A percentile compares a stretch with the other conserved stretches of the same genome.
phyloP scores from a whole-genome alignment of 768 basidiomycete species.

The Amanita pseudoporphyria region DNA sequence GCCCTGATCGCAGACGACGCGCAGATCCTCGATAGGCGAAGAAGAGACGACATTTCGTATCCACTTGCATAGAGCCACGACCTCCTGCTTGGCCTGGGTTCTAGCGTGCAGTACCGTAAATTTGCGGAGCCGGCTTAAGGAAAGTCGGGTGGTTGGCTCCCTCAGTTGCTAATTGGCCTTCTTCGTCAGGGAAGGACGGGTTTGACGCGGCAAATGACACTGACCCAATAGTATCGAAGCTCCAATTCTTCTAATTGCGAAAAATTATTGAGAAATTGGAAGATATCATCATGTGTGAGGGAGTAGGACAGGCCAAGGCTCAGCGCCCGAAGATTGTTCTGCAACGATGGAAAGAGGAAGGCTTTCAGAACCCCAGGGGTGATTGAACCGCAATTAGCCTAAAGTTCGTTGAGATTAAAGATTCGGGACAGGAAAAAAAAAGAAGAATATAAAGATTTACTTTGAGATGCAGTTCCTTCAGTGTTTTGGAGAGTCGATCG shows the following conservation, averaged over 20 bases:
- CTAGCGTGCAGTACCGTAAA: slow-evolving; percentile 18
- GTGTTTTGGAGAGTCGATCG: slow-evolving; percentile 19
- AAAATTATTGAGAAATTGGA: slow-evolving; percentile 33
- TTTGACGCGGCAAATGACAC: slow-evolving; percentile 9
- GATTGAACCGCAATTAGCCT: slow-evolving; percentile 56
- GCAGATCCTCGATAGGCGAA: slow-evolving; percentile 25
- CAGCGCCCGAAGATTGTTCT: slow-evolving; percentile 24
- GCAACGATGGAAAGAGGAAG: slow-evolving; percentile 27
- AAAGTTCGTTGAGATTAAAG: not conserved
- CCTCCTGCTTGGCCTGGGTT: slow-evolving; percentile 15
- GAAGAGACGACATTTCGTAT: slow-evolving; percentile 24
- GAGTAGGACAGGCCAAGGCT: slow-evolving; percentile 52
- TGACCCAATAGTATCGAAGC: slow-evolving; percentile 43
- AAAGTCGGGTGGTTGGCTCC: slow-evolving; percentile 14
- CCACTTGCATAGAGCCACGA: slow-evolving; percentile 29
- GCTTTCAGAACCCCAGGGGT: slow-evolving; percentile 49
- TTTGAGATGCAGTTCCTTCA: slow-evolving; percentile 32
- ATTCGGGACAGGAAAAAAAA: not conserved
- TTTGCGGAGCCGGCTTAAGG: slow-evolving; percentile 13
- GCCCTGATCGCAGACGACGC: slow-evolving; percentile 19
- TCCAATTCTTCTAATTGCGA: slow-evolving; percentile 27
- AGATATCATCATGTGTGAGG: slow-evolving; percentile 42
- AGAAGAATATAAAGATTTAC: slow-evolving; percentile 16
- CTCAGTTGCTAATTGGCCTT: slow-evolving; percentile 31
- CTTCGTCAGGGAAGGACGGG: not conserved